A percentile compares a stretch with the other conserved stretches of the same genome.
phyloP scores from a whole-genome alignment of 2,329 filamentous ascomycete genomes.

The Neodidymelliopsis sp. region DNA sequence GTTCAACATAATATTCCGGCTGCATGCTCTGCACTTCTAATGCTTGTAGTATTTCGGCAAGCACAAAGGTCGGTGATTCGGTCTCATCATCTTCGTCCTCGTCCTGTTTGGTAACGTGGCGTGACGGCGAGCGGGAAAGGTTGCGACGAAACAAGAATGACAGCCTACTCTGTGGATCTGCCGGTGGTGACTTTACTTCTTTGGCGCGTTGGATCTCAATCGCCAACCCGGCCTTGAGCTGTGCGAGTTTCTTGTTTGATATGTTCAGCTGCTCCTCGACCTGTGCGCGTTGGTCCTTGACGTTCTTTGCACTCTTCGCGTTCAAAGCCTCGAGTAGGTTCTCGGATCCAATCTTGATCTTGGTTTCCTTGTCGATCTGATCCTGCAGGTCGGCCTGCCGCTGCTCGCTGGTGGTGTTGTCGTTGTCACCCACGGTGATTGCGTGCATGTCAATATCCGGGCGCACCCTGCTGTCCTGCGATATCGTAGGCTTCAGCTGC shows the following conservation, averaged over 20 bases:
- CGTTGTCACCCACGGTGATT: slow-evolving; percentile 66
- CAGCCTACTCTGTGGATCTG: slow-evolving; percentile 59
- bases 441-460: slow-evolving; percentile 64
- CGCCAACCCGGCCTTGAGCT: slow-evolving; percentile 66
- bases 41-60: slow-evolving; percentile 89
- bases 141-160: slow-evolving; percentile 66
- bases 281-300: slow-evolving; percentile 68
- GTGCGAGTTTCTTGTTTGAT: slow-evolving; percentile 75
- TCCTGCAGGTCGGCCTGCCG: slow-evolving; percentile 79
- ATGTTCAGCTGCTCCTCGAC: slow-evolving; percentile 86
- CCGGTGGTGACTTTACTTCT: slow-evolving; percentile 58
- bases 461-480: slow-evolving; percentile 67
- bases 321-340: slow-evolving; percentile 96
- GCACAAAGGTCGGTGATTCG: slow-evolving; percentile 90
- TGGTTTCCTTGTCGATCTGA: slow-evolving; percentile 90
- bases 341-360: slow-evolving; percentile 97
- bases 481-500: slow-evolving; percentile 77
- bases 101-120: slow-evolving; percentile 59
- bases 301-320: slow-evolving; percentile 93
- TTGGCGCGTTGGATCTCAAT: slow-evolving; percentile 67
- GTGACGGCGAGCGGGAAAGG: slow-evolving; percentile 60
- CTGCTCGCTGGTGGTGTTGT: slow-evolving; percentile 70
- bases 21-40: slow-evolving; percentile 87
- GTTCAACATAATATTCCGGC: slow-evolving; percentile 93
- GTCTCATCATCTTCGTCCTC: slow-evolving; percentile 69